Percentiles rank a stretch among this genome's conserved stretches.
Evolutionary conservation across 306 rosid species (phyloP).

Genomic region (Cucumis hystrix): DNA sequence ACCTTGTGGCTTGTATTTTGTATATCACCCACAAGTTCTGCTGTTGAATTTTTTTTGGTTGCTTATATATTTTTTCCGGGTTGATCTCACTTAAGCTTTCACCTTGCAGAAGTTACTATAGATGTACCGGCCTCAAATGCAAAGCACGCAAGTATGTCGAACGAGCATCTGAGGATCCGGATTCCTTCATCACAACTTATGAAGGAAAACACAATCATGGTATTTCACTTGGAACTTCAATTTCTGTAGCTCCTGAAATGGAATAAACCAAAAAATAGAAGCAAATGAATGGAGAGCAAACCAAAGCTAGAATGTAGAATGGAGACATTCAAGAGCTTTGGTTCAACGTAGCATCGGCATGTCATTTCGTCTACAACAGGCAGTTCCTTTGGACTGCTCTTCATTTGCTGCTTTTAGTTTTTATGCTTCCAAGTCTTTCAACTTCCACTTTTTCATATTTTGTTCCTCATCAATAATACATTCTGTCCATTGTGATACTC

Average conservation of each 20-base stretch:
- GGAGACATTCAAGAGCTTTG: not conserved
- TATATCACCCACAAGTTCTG: not conserved
- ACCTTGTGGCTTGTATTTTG: not conserved
- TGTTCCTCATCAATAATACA: not conserved
- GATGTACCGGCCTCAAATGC: constrained; percentile 77
- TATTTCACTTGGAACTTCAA: constrained; percentile 46
- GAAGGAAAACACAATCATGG: constrained; percentile 96
- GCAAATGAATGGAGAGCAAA: constrained; percentile 10
- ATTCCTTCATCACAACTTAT: constrained; percentile 75
- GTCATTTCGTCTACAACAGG: not conserved
- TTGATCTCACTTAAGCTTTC: not conserved
- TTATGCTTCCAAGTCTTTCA: not conserved
- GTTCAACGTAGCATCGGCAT: not conserved
- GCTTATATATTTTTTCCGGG: not conserved
- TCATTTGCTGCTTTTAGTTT: not conserved
- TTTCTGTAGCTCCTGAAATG: constrained; percentile 32
- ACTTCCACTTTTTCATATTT: not conserved
- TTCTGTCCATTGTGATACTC: not conserved
- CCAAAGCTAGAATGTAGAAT: not conserved
- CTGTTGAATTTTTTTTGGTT: not conserved
- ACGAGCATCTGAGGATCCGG: constrained; percentile 79
- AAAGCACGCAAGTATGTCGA: constrained; percentile 82
- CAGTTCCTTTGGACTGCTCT: not conserved
- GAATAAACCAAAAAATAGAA: constrained; percentile 28
- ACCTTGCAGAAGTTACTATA: constrained; percentile 69